Conservation (phyloP, 805 yeast genomes). For the Saccharomycopsis microspora region DNA sequence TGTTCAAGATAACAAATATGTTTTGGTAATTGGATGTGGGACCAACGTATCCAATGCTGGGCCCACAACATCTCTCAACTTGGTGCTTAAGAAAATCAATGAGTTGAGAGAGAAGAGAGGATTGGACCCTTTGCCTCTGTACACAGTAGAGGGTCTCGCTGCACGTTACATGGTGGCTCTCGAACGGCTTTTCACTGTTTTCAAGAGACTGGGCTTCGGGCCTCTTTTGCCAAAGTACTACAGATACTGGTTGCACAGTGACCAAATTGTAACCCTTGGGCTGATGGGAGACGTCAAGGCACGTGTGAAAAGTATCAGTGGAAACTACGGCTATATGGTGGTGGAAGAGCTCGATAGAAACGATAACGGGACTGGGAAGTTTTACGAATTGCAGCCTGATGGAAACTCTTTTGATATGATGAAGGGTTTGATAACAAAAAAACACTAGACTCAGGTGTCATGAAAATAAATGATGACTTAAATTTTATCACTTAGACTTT, state of each 20-base stretch:
- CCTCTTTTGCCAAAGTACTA: constrained; percentile 66
- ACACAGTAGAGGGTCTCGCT: constrained; percentile 36
- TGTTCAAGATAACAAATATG: constrained; percentile 45
- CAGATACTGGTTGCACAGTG: constrained; percentile 73
- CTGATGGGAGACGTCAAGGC: constrained; percentile 33
- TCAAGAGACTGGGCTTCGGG: constrained; percentile 51
- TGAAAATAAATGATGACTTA: constrained; percentile 16
- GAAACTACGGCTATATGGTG: constrained; percentile 71
- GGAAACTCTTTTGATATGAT: constrained; percentile 96
- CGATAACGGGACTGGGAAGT: constrained; percentile 39
- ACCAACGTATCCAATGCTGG: constrained; percentile 74
- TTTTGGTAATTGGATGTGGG: constrained; percentile 78
- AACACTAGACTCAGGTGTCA: background rate
- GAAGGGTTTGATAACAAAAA: constrained; percentile 53
- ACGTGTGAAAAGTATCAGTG: constrained; percentile 66
- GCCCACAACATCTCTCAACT: constrained; percentile 83
- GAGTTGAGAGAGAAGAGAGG: constrained; percentile 33
- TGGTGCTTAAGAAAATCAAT: constrained; percentile 55
- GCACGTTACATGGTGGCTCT: constrained; percentile 62
- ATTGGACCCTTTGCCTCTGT: constrained; percentile 31
- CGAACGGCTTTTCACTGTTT: constrained; percentile 48
- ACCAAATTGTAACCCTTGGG: constrained; percentile 61
- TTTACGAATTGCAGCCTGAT: constrained; percentile 80
- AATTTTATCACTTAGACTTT: constrained; percentile 2
- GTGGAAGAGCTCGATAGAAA: constrained; percentile 53